Percentiles rank a stretch among this genome's conserved stretches.
phyloP scores from a whole-genome alignment of 2,329 filamentous ascomycete species.

The Botrytis aclada region DNA sequence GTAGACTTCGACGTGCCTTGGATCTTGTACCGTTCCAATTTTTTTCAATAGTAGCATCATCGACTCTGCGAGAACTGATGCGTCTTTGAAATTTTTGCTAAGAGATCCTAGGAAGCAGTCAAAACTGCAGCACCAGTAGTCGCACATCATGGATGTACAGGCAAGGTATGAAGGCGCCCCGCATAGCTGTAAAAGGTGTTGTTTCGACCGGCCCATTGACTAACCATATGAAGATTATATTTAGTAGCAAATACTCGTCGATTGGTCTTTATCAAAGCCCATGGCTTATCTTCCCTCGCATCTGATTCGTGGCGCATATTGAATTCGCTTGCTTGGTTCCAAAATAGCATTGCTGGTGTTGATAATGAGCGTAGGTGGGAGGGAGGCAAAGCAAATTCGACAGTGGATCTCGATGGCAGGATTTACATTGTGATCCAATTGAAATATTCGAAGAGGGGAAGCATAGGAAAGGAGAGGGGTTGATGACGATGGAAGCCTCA shows the following conservation, averaged over 20 bases:
- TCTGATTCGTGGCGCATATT: neutral
- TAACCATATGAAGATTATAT: neutral
- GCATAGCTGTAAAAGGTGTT: neutral
- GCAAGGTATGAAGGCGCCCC: neutral
- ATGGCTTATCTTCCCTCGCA: neutral
- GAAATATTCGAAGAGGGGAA: neutral
- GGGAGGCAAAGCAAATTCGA: constrained; percentile 2
- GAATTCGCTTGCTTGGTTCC: neutral
- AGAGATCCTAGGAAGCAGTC: neutral
- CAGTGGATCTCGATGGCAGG: neutral
- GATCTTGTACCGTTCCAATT: neutral
- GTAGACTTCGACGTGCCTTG: neutral
- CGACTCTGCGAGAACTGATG: neutral
- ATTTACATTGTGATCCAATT: constrained; percentile 2
- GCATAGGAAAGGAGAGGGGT: neutral
- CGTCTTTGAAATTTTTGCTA: neutral
- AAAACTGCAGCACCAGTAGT: neutral
- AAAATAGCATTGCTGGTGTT: neutral
- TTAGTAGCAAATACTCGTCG: neutral
- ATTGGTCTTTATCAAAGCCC: neutral
- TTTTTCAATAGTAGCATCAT: neutral
- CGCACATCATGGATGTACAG: neutral
- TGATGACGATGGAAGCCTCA: constrained; percentile 17
- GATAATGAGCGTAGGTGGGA: neutral
- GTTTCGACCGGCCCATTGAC: neutral